Conservation (phyloP, 805 yeast genomes). For the Ogataea nonfermentans region DNA sequence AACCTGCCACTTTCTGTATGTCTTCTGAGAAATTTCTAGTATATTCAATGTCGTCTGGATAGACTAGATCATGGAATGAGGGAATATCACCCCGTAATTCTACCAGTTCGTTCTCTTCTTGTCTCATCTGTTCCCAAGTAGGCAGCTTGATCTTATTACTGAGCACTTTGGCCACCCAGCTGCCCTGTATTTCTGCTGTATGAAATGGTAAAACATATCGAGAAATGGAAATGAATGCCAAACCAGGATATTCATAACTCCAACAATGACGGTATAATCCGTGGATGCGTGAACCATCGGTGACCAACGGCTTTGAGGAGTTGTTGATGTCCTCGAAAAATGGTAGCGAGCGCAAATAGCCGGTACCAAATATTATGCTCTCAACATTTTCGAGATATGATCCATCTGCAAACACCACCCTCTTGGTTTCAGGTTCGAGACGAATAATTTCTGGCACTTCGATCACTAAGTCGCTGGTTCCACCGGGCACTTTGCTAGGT, state of each 20-base stretch:
- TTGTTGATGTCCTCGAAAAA: constrained; percentile 39
- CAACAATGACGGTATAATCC: constrained; percentile 61
- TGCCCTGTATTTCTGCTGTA: constrained; percentile 60
- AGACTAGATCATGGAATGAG: constrained; percentile 48
- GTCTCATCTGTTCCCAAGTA: constrained; percentile 41
- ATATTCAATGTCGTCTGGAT: constrained; percentile 58
- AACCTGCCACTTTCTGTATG: constrained; percentile 21
- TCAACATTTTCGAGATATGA: constrained; percentile 45
- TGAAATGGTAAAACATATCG: constrained; percentile 62
- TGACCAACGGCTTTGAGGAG: constrained; percentile 35
- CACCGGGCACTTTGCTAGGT: constrained; percentile 42
- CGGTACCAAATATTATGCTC: constrained; percentile 65
- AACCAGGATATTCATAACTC: constrained; percentile 57
- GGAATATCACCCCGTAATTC: constrained; percentile 42
- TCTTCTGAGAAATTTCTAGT: constrained; percentile 40
- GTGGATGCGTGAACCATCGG: constrained; percentile 47
- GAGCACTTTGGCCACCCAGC: constrained; percentile 62
- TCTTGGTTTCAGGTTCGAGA: constrained; percentile 38
- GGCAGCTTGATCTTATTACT: constrained; percentile 55
- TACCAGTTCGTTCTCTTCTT: constrained; percentile 40
- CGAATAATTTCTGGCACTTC: constrained; percentile 43
- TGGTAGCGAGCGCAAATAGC: constrained; percentile 63
- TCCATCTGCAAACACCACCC: constrained; percentile 51
- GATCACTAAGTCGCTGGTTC: constrained; percentile 38
- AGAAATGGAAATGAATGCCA: constrained; percentile 63